These are phyloP conservation scores for Sclerotinia trifoliorum DNA, from an alignment of 2,329 filamentous ascomycete genomes.

Conservation along the genomic window DNA sequence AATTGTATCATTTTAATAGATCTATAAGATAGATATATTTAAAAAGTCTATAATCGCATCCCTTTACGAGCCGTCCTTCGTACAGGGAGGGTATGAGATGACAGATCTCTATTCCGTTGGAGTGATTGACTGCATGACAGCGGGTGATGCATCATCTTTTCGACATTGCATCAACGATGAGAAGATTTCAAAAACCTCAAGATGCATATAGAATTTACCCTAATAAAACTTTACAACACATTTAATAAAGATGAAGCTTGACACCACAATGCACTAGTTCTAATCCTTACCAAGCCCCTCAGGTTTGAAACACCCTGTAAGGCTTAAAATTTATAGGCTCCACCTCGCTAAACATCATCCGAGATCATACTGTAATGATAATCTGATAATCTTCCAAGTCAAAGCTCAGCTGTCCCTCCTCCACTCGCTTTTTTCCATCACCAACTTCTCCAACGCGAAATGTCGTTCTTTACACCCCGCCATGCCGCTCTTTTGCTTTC, in stretches of 20 bases:
- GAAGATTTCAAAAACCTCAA: background rate
- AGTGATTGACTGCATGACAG: background rate
- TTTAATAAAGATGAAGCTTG: slow-evolving; percentile 9
- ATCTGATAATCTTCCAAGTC: background rate
- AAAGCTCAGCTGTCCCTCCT: slow-evolving; percentile 1
- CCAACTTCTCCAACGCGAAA: background rate
- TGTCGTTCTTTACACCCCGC: slow-evolving; percentile 19
- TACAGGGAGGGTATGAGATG: background rate
- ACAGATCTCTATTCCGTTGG: slow-evolving; percentile 11
- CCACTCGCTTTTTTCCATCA: background rate
- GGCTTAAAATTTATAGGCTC: background rate
- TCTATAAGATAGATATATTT: no score
- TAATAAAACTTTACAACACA: background rate
- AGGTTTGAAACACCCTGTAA: background rate
- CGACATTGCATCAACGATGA: background rate
- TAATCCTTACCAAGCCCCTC: background rate
- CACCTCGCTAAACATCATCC: slow-evolving; percentile 8
- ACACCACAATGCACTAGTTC: background rate
- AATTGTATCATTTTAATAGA: no score
- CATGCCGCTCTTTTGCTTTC: slow-evolving; percentile 29
- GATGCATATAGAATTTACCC: background rate
- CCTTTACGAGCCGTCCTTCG: no score
- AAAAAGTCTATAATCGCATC: no score
- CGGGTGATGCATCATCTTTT: background rate
- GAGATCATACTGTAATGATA: slow-evolving; percentile 10